Evolutionary conservation across 192 early-diverging fungal species (phyloP).

Genomic region (Coemansia reversa): DNA sequence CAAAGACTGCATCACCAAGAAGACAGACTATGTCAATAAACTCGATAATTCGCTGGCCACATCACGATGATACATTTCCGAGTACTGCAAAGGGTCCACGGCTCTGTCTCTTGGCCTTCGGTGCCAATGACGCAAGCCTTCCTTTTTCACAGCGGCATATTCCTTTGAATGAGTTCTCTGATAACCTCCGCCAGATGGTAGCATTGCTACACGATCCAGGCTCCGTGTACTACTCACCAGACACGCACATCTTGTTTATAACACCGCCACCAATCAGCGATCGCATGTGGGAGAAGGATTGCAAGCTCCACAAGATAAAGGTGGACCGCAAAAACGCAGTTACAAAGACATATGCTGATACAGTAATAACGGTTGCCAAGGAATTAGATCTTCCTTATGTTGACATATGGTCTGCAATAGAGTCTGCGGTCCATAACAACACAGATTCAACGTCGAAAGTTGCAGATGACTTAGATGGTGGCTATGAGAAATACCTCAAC

Average conservation of each 20-base stretch:
- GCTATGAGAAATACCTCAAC: slow-evolving; percentile 36
- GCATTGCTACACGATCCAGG: slow-evolving; percentile 51
- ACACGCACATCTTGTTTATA: slow-evolving; percentile 63
- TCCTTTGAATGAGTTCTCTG: slow-evolving; percentile 55
- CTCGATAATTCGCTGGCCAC: neutral
- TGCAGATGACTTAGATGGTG: slow-evolving; percentile 9
- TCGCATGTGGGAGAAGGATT: slow-evolving; percentile 18
- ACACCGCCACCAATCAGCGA: slow-evolving; percentile 71
- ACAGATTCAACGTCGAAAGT: slow-evolving; percentile 9
- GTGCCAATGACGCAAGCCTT: slow-evolving; percentile 75
- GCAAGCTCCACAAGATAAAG: slow-evolving; percentile 11
- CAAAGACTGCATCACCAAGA: slow-evolving; percentile 13
- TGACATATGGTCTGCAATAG: slow-evolving; percentile 49
- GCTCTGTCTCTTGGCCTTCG: slow-evolving; percentile 62
- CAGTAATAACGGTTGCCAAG: slow-evolving; percentile 38
- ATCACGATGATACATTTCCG: slow-evolving; percentile 1
- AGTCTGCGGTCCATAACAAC: slow-evolving; percentile 34
- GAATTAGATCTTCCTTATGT: slow-evolving; percentile 20
- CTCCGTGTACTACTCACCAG: slow-evolving; percentile 60
- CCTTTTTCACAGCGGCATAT: slow-evolving; percentile 60
- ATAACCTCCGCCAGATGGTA: slow-evolving; percentile 62
- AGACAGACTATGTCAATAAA: neutral
- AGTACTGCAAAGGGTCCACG: neutral
- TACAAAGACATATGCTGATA: slow-evolving; percentile 52
- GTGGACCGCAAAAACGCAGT: slow-evolving; percentile 25